Evolutionary conservation across 352 stramenopile species (phyloP), one percentile per base, ranked within the genome.

Genomic region (Elongisporangium prolatum): DNA sequence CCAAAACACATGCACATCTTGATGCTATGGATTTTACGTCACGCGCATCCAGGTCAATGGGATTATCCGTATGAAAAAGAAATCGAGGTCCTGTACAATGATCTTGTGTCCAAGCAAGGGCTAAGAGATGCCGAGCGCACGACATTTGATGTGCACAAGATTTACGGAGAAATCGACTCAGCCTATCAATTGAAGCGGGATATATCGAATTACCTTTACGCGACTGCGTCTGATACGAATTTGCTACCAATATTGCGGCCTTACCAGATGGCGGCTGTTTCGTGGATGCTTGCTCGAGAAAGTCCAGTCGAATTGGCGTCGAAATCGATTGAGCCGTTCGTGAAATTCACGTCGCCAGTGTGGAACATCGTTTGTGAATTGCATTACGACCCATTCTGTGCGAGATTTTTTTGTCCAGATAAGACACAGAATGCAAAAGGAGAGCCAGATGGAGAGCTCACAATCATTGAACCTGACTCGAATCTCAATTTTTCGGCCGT

Each of bases 191-290:
- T 87, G 14, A 22, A 61, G 56, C 68, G 74, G 1, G 66, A 71
- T 34, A 51, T 64, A 13, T 57, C 54, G 28, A 72, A 69, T 11
- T 64, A 44, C 10, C 34, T 75, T n/a, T 59, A 67, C 2, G 17
- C 44, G 52, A 17, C 25, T 52, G 54, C 47, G 37, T 40, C 28
- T 22, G 28, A 53, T 54, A 48, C 60, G 4, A 54, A 67, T 50
- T 63, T 97, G 34, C 61, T 94, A 4, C 89, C 92, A 20, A 95
- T 71, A 6, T 73, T 99, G n/a, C 71, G 99, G 2, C 86, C 89
- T 21, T 99, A 99, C 75, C 97, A 99, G 69, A 78, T 96, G 47
- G 97, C 98, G 61, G 97, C 96, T 0, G 79, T 98, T 16, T 96
- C 85, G 9, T 99, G 97, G 97, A 93, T 92, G 84, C 56, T 86